phyloP scores from a whole-genome alignment of 441 rosid species.

The Brassica balearica region DNA sequence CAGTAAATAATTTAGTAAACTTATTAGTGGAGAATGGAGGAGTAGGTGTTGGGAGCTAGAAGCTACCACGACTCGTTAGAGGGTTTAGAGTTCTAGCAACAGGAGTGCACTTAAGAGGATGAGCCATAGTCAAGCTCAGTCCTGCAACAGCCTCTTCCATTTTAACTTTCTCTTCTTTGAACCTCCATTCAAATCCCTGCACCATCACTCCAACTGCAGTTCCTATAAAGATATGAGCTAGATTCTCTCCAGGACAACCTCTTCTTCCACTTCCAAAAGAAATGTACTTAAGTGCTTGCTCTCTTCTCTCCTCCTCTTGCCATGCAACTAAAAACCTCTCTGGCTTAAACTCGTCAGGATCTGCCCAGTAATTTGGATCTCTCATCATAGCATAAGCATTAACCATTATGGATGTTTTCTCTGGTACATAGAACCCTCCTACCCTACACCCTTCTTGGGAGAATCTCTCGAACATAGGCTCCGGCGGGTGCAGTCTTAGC shows the following conservation, averaged over 20 bases:
- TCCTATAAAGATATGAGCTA: slow-evolving; percentile 16
- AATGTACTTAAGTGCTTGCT: slow-evolving; percentile 17
- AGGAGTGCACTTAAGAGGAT: slow-evolving; percentile 35
- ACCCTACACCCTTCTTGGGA: slow-evolving; percentile 15
- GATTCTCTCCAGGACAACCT: slow-evolving; percentile 31
- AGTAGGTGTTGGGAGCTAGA: slow-evolving; percentile 5
- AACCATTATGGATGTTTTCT: background rate
- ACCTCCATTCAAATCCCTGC: slow-evolving; percentile 33
- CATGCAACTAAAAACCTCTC: slow-evolving; percentile 9
- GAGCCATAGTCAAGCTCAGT: slow-evolving; percentile 27
- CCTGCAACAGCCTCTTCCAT: slow-evolving; percentile 31
- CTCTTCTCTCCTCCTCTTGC: slow-evolving; percentile 3
- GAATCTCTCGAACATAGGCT: background rate
- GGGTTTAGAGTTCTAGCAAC: background rate
- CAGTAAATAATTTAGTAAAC: background rate
- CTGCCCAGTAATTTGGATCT: background rate
- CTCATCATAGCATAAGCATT: slow-evolving; percentile 14
- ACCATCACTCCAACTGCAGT: slow-evolving; percentile 28
- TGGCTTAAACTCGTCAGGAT: slow-evolving; percentile 13
- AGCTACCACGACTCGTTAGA: background rate
- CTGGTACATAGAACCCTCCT: slow-evolving; percentile 1
- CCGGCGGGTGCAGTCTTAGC: slow-evolving; percentile 19
- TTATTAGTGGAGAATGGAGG: background rate
- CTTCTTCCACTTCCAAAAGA: slow-evolving; percentile 35
- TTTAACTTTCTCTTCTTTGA: slow-evolving; percentile 24